Evolutionary conservation across 345 rosid species (phyloP).

Genomic region (Boechera stricta): DNA sequence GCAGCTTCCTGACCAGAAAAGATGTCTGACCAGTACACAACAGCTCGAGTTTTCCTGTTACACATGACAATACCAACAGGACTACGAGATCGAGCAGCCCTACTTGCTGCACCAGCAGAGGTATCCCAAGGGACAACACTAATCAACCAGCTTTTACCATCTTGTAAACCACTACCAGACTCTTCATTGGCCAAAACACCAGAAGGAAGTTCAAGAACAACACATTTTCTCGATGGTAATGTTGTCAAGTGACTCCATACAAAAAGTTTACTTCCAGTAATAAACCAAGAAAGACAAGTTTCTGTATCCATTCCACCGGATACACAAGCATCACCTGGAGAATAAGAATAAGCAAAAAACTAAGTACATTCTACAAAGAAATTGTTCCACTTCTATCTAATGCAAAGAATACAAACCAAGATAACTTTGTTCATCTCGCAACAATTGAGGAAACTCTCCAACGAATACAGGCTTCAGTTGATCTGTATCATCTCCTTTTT

Average conservation of each 20-base stretch:
- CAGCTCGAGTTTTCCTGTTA: conserved; percentile 62
- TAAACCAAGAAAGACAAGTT: conserved; percentile 81
- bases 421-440: conserved; percentile 73
- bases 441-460: conserved; percentile 79
- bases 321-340: conserved; percentile 57
- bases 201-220: conserved; percentile 69
- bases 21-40: conserved; percentile 80
- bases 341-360: conserved; percentile 29
- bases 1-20: conserved; percentile 51
- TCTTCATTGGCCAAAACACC: conserved; percentile 45
- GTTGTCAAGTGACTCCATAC: conserved; percentile 77
- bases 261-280: conserved; percentile 66
- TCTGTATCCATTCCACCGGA: conserved; percentile 87
- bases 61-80: conserved; percentile 69
- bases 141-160: conserved; percentile 63
- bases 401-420: conserved; percentile 58
- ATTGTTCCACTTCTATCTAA: background rate
- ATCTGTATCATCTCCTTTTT: conserved; percentile 56
- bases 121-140: conserved; percentile 72
- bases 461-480: conserved; percentile 84
- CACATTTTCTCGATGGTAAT: conserved; percentile 56
- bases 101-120: conserved; percentile 43
- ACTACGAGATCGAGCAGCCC: conserved; percentile 45
- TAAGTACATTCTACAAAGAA: conserved; percentile 28
- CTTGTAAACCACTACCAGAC: conserved; percentile 40